Evolutionary conservation across 2,329 filamentous ascomycete genomes (phyloP).

Genomic region (Cercospora zeae-maydis): DNA sequence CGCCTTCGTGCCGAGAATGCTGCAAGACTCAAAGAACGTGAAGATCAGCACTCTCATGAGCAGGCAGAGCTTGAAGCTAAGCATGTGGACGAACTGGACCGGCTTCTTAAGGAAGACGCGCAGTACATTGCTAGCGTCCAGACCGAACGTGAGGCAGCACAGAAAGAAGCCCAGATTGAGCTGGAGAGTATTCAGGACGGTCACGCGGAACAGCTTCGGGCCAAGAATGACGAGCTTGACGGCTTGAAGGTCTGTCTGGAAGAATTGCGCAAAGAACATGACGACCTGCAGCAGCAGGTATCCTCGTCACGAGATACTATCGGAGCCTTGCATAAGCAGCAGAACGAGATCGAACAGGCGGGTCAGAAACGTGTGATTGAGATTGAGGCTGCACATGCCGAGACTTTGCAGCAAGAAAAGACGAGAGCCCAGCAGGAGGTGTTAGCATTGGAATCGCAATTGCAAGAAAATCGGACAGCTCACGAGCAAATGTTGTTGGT

Average conservation of each 20-base stretch:
- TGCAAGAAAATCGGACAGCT: conserved; percentile 8
- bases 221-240: conserved; percentile 12
- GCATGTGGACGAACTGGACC: neutral
- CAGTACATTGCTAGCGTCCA: neutral
- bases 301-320: neutral
- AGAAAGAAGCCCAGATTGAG: conserved; percentile 8
- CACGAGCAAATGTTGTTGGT: neutral
- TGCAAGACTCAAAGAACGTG: neutral
- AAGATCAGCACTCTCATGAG: conserved; percentile 3
- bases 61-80: neutral
- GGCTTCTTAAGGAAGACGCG: neutral
- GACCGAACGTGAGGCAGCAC: neutral
- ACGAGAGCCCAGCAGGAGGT: neutral
- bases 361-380: neutral
- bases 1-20: neutral
- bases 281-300: neutral
- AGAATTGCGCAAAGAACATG: neutral
- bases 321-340: neutral
- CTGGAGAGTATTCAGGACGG: neutral
- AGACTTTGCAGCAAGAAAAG: neutral
- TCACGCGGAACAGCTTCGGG: neutral
- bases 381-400: neutral
- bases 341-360: neutral
- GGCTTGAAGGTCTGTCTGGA: conserved; percentile 1
- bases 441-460: neutral